Base-by-base conservation (phyloP, 441 rosid species). In the Adansonia grandidieri region DNA sequence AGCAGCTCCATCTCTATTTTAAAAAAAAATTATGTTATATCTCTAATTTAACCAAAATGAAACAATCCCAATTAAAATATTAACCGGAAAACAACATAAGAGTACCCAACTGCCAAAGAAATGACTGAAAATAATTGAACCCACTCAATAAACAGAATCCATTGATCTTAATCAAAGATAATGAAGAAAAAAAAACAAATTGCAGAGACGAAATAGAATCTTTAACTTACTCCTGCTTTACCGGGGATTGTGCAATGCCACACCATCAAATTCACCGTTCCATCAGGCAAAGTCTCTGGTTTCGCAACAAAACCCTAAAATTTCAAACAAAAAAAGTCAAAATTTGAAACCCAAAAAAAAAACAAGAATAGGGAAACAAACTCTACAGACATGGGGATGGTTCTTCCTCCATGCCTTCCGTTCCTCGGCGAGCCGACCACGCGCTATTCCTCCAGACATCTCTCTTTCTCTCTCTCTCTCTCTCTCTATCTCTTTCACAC, bases 221-320 rank as follows among this genome's bases (percentile, higher is more conserved):
- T 57, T 6, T 5, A 5, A 86, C 95, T 85, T 82, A 96, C 99
- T 73, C 97, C 97, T 14, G 94, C 85, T 89, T 92, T 96, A 19
- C 99, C 98, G 79, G 99, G 99, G 5, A 96, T 91, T 19, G 90
- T 93, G 83, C 99, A 96, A 83, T 91, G 94, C 99, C 99, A 96
- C 74, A 87, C 89, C 99, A 96, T 92, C 88, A 96, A 82, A 88
- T 94, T 92, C 81, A 90, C 92, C 24, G 92, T 75, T 6, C 99
- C 99, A 85, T 96, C 97, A 6, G 87, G 75, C 56, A 80, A 50
- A 6, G 93, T 89, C 87, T 92, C 99, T n/a, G 98, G 98, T 80
- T 91, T 96, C 37, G 98, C 99, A 32, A 96, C 99, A 84, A 94
- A 96, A 83, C 97, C 98, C 99, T 96, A 79, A 42, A 50, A 14